A percentile compares a stretch with the other conserved stretches of the same genome.
Conservation (phyloP, 1,139 yeast genomes). For the Geotrichum fermentans region DNA sequence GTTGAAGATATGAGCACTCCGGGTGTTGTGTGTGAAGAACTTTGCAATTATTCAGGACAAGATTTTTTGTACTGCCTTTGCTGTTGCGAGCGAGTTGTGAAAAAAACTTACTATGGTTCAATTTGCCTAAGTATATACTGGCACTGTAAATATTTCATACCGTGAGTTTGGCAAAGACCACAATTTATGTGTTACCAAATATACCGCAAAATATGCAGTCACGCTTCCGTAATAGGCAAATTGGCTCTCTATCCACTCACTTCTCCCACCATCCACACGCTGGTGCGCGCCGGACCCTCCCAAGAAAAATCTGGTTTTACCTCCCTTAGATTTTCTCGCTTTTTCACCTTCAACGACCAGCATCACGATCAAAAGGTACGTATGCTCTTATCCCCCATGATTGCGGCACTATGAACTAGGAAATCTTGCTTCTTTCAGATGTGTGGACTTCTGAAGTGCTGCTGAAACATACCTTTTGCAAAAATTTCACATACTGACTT, state of each 20-base stretch:
- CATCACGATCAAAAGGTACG: slow-evolving; percentile 10
- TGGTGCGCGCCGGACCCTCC: slow-evolving; percentile 3
- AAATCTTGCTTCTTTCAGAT: too few relatives aligned
- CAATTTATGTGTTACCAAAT: not conserved
- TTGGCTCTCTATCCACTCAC: not conserved
- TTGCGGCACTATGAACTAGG: too few relatives aligned
- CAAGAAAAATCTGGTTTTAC: not conserved
- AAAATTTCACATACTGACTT: slow-evolving; percentile 5
- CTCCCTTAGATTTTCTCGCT: slow-evolving; percentile 1
- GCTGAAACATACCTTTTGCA: too few relatives aligned
- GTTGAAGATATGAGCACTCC: slow-evolving; percentile 63
- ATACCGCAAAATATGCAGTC: not conserved
- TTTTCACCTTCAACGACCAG: slow-evolving; percentile 10
- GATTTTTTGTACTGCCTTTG: too few relatives aligned
- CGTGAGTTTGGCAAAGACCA: not conserved
- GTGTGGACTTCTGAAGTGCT: too few relatives aligned
- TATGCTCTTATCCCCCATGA: not conserved
- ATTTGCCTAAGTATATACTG: too few relatives aligned
- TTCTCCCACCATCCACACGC: not conserved
- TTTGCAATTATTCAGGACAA: too few relatives aligned
- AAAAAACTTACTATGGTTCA: too few relatives aligned
- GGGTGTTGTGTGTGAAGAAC: slow-evolving; percentile 40
- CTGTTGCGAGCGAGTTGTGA: too few relatives aligned
- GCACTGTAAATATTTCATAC: too few relatives aligned
- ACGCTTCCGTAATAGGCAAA: not conserved